Base-by-base conservation (phyloP, 441 rosid species). In the Geranium incanum region DNA sequence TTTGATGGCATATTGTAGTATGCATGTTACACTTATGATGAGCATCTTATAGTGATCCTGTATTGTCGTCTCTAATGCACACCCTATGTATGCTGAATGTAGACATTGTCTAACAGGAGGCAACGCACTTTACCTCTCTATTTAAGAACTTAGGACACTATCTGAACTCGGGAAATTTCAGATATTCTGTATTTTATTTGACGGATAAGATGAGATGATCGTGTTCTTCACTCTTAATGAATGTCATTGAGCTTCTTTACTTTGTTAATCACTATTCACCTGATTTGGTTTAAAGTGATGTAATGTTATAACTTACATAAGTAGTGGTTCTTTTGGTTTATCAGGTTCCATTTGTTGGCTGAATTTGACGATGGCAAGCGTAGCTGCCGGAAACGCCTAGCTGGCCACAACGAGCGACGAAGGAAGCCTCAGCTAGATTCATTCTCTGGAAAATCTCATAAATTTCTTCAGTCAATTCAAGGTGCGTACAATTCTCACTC, bases 321-420 rank as follows among this genome's bases (percentile, higher is more conserved):
- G 63, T 36, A 66, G 36, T 68, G 41, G 45, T 69, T 28, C 48
- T 36, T 52, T 68, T 67, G 74, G 28, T 75, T 71, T 21, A 66
- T 57, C 84, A 93, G 98, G 89, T 93, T 93, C 77, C 98, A 93
- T 84, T 80, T 85, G 81, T 87, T 93, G 69, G 80, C 82, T 67
- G 98, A 93, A 77, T 93, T 93, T 43, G 98, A 93, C 78, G 91
- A 91, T 68, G 86, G 86, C 21, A 93, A 91, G 81, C 91, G 96
- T 68, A 91, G 97, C 74, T 93, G 98, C 78, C 92, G 97, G 60
- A 91, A 84, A 74, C 88, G 98, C 73, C 81, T 93, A 72, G 93
- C 92, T 0, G 97, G 95, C 67, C 98, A 90, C 77, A 90, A 90
- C 70, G 92, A 88, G 80, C 86, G 97, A 12, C 84, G 96, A 74